A percentile compares a stretch with the other conserved stretches of the same genome.
phyloP scores from a whole-genome alignment of 208 protist species.

The Polymyxa betae region DNA sequence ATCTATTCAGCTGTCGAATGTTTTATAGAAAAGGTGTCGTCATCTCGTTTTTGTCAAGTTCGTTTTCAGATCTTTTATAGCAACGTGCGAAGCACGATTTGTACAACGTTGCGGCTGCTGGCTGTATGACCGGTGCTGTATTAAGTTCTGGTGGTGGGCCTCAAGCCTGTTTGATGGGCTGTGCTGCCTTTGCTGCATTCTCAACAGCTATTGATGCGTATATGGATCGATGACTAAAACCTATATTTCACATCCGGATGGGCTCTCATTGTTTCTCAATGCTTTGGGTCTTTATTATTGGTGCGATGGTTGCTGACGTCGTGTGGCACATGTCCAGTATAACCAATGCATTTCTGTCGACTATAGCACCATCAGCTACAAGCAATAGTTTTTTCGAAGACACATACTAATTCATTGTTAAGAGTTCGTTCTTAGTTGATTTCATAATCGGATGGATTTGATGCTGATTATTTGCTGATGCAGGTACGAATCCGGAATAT shows the following conservation, averaged over 20 bases:
- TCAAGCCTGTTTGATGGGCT: neutral
- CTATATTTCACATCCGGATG: no score
- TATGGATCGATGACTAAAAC: constrained; percentile 37
- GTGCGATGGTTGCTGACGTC: neutral
- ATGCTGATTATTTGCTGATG: neutral
- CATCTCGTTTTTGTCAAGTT: neutral
- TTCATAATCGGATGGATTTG: neutral
- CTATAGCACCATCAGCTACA: neutral
- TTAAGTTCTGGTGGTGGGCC: constrained; percentile 2
- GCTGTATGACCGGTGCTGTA: constrained; percentile 19
- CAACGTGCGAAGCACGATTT: constrained; percentile 46
- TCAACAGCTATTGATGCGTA: constrained; percentile 36
- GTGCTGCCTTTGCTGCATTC: constrained; percentile 38
- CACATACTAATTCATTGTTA: neutral
- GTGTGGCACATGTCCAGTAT: neutral
- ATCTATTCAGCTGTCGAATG: constrained; percentile 34
- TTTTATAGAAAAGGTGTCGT: constrained; percentile 38
- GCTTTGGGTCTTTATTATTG: no score
- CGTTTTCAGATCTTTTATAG: neutral
- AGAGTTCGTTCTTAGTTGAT: neutral
- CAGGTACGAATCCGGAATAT: neutral
- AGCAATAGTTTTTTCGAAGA: neutral
- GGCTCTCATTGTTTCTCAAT: no score
- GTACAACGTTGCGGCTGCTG: constrained; percentile 32
- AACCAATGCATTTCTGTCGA: neutral